A percentile compares a stretch with the other conserved stretches of the same genome.
Conservation (phyloP, 768 basidiomycete species). For the Pisolithus marmoratus region DNA sequence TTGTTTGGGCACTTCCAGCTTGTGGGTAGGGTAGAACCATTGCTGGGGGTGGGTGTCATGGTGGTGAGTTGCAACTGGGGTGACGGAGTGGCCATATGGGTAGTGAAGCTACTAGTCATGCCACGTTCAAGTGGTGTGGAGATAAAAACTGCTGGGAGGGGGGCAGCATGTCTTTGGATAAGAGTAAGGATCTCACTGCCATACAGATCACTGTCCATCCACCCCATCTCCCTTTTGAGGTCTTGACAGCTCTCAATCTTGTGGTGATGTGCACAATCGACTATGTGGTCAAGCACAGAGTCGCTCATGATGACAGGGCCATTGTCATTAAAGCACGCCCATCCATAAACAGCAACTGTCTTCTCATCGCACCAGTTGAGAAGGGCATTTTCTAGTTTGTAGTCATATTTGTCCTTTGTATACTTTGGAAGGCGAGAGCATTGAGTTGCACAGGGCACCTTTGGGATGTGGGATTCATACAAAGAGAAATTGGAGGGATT, state of each 20-base stretch:
- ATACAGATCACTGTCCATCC: constrained; percentile 5
- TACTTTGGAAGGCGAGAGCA: neutral
- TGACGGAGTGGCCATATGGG: neutral
- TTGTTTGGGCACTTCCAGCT: neutral
- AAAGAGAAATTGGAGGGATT: constrained; percentile 6
- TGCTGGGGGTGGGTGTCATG: neutral
- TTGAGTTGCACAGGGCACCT: neutral
- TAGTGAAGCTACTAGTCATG: neutral
- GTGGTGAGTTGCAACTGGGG: too few species aligned
- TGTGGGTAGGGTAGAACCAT: neutral
- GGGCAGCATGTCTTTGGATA: neutral
- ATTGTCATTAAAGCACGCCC: neutral
- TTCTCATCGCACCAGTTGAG: constrained; percentile 10
- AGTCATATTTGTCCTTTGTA: neutral
- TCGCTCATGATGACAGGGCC: constrained; percentile 15
- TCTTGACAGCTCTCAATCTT: constrained; percentile 6
- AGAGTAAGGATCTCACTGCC: neutral
- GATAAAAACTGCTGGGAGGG: neutral
- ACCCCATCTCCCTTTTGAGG: constrained; percentile 15
- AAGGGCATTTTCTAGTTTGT: neutral
- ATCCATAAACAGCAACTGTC: constrained; percentile 3
- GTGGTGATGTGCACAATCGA: constrained; percentile 18
- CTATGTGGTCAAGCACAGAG: constrained; percentile 12
- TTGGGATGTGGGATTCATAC: neutral
- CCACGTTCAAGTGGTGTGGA: neutral